Evolutionary conservation across 352 stramenopile genomes (phyloP).

Genomic region (Albugo candida): DNA sequence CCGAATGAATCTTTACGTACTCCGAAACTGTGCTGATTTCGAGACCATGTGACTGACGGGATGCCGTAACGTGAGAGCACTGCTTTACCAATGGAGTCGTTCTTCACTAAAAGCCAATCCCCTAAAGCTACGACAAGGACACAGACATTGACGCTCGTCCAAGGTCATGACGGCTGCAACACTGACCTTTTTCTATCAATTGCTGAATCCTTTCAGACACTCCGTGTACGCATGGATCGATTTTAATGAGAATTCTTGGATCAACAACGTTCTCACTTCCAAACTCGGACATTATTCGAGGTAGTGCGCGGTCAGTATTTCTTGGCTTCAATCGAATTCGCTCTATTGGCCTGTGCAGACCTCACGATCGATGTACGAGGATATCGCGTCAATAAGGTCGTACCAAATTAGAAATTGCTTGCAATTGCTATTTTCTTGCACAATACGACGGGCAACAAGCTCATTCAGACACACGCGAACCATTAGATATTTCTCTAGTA

Average conservation of each 20-base stretch:
- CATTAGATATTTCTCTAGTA: constrained; percentile 7
- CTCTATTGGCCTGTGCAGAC: not conserved
- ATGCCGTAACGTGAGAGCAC: constrained; percentile 6
- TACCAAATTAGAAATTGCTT: constrained; percentile 4
- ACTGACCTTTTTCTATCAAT: not conserved
- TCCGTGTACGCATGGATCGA: not conserved
- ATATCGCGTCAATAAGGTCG: not conserved
- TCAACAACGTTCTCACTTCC: not conserved
- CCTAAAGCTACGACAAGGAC: constrained; percentile 1
- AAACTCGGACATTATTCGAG: not conserved
- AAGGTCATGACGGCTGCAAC: not conserved
- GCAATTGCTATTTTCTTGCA: not conserved
- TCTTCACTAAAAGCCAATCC: constrained; percentile 6
- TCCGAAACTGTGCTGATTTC: constrained; percentile 9
- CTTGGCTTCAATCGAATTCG: not conserved
- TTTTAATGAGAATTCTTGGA: not conserved
- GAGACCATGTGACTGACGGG: constrained; percentile 5
- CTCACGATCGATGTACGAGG: not conserved
- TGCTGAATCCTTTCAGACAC: not conserved
- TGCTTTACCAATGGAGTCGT: constrained; percentile 6
- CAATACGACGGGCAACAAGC: not conserved
- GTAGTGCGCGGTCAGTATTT: not conserved
- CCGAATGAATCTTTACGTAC: not conserved
- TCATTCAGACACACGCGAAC: constrained; percentile 4
- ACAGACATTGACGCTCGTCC: constrained; percentile 5